Evolutionary conservation across 73 alveolate species (phyloP).

Genomic region (Breviolum minutum): DNA sequence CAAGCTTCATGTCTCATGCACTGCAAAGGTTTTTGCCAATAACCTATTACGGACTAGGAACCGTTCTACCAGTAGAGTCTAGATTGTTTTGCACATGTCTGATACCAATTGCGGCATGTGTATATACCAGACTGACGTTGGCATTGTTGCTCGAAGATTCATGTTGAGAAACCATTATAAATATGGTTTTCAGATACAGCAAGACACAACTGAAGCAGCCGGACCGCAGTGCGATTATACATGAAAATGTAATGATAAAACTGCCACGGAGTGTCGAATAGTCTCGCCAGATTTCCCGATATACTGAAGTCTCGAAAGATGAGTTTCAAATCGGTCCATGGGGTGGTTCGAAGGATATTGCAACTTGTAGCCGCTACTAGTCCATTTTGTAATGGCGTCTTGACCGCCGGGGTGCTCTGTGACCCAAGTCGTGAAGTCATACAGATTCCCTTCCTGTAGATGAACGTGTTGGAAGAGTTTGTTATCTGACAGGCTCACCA

Average conservation of each 20-base stretch:
- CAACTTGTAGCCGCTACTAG: slow-evolving; percentile 38
- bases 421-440: slow-evolving; percentile 40
- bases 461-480: slow-evolving; percentile 53
- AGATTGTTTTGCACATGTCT: no score
- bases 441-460: slow-evolving; percentile 49
- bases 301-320: neutral
- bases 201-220: neutral
- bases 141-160: neutral
- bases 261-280: neutral
- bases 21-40: no score
- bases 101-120: no score
- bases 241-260: neutral
- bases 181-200: no score
- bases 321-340: slow-evolving; percentile 68
- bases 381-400: slow-evolving; percentile 57
- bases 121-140: neutral
- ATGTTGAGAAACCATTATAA: no score
- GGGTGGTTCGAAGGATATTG: slow-evolving; percentile 59
- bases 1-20: no score
- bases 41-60: no score
- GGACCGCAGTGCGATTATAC: neutral
- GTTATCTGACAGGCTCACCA: slow-evolving; percentile 9
- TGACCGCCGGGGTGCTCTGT: slow-evolving; percentile 48
- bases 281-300: slow-evolving; percentile 7
- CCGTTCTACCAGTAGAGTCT: no score